Evolutionary conservation across 2,329 filamentous ascomycete species (phyloP).

Genomic region (Sporothrix globosa): DNA sequence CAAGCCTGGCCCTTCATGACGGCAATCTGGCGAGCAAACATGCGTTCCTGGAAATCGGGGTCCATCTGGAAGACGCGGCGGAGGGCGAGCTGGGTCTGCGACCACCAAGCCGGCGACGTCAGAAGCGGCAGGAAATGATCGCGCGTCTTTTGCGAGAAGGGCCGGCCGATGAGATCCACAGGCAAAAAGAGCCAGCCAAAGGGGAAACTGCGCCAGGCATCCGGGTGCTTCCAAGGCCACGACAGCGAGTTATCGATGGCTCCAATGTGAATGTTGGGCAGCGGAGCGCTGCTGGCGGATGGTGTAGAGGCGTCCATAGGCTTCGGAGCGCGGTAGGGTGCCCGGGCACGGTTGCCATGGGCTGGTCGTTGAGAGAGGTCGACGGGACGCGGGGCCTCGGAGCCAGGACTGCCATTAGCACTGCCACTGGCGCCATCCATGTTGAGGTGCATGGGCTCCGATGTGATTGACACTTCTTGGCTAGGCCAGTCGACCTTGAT

Average conservation of each 20-base stretch:
- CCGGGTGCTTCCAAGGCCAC: constrained; percentile 98
- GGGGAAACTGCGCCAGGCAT: constrained; percentile 88
- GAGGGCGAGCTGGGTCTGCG: constrained; percentile 84
- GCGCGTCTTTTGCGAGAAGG: constrained; percentile 90
- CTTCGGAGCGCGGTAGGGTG: constrained; percentile 73
- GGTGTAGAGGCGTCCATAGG: constrained; percentile 76
- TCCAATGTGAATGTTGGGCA: constrained; percentile 73
- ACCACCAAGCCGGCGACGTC: constrained; percentile 96
- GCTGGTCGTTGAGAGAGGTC: constrained; percentile 51
- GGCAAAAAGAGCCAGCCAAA: constrained; percentile 98
- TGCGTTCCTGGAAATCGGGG: constrained; percentile 94
- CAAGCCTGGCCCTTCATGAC: constrained; percentile 99
- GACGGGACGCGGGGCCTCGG: constrained; percentile 65
- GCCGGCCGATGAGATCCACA: constrained; percentile 92
- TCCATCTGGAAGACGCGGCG: constrained; percentile 89
- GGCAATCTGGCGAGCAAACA: constrained; percentile 97
- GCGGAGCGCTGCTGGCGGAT: constrained; percentile 53
- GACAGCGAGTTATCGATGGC: constrained; percentile 98
- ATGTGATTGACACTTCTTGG: constrained; percentile 81
- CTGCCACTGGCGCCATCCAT: constrained; percentile 52
- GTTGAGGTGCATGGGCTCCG: constrained; percentile 74
- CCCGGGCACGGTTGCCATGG: constrained; percentile 48
- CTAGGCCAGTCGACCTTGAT: constrained; percentile 89
- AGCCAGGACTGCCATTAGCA: constrained; percentile 42
- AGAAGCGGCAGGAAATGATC: constrained; percentile 95